Evolutionary conservation across 2,329 filamentous ascomycete species (phyloP), one percentile per base, ranked within the genome.

Genomic region (Fonsecaea erecta): DNA sequence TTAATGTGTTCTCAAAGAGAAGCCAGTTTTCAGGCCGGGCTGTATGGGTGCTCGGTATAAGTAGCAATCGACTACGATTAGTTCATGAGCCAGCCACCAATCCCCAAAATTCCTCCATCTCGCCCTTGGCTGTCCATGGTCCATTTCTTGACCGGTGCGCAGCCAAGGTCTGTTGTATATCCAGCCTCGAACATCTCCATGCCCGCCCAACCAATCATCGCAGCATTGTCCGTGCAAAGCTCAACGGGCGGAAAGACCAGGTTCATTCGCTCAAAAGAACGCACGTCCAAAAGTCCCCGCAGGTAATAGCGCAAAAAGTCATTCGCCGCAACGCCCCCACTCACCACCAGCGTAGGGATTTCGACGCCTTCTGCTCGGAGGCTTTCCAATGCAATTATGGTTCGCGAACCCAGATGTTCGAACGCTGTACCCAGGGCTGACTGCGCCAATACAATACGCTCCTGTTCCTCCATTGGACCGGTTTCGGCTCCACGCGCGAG

Each of bases 131-230:
- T 79, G 75, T 94, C 91, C 76, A 96, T 84, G 1, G 87, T 82
- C 93, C 93, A 97, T 75, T 88, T 90, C 53, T 84, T 82, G 52
- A 90, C 74, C 1, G 88, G 84, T 53, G 83, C 75, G 63, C 88
- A 84, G 26, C 80, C 82, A 62, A 93, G 73, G 21, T 85, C 83
- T 8, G 87, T 89, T 64, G 81, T 78, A 82, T 86, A 93, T 0
- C 94, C 93, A 0, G 85, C 86, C 76, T 90, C 85, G 74, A 86
- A 97, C 93, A 99, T 97, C 78, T 98, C 93, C 70, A 93, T 84
- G 0, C 90, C 95, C 0, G 93, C 84, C 94, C 95, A 98, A 1
- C 90, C 94, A 75, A 98, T 93, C 95, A 99, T 99, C 54, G 93
- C 92, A 12, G 95, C 95, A 77, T 99, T 98, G 74, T 99, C 95